These are phyloP conservation scores for Pseudogymnoascus destructans DNA, from an alignment of 2,329 filamentous ascomycete species.

Conservation along the genomic window DNA sequence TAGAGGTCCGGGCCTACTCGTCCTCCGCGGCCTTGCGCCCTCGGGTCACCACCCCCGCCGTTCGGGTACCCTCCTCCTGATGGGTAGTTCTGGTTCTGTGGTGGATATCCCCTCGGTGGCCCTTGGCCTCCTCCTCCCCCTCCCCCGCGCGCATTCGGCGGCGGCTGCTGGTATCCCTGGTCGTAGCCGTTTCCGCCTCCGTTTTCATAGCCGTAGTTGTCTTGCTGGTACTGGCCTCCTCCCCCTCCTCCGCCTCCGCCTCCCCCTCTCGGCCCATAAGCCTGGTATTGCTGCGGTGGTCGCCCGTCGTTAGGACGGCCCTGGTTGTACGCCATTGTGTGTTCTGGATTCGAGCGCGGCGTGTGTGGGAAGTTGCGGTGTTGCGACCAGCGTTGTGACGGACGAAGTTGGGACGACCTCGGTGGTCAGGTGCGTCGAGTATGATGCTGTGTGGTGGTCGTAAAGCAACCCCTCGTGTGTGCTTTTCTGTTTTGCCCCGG, in stretches of 20 bases:
- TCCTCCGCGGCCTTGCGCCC: background rate
- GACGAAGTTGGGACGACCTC: background rate
- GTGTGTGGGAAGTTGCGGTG: background rate
- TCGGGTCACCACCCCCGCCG: background rate
- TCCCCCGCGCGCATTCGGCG: background rate
- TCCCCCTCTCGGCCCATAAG: background rate
- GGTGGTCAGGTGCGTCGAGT: background rate
- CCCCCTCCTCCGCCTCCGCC: background rate
- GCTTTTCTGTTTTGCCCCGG: background rate
- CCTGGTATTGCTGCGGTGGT: background rate
- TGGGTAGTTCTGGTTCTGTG: background rate
- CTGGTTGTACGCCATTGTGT: conserved; percentile 1
- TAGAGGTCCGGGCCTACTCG: background rate
- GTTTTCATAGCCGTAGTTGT: background rate
- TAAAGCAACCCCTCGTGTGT: background rate
- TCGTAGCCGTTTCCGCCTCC: background rate
- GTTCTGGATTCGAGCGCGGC: background rate
- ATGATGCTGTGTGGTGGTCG: background rate
- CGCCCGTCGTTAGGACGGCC: background rate
- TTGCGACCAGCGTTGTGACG: background rate
- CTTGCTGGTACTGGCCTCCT: conserved; percentile 3
- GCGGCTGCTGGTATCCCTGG: conserved; percentile 5
- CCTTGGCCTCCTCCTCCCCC: background rate
- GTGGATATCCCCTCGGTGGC: background rate
- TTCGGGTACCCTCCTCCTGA: background rate